Base-by-base conservation (phyloP, 202 grass and related monocot genomes). In the Schoenoplectus triqueter region DNA sequence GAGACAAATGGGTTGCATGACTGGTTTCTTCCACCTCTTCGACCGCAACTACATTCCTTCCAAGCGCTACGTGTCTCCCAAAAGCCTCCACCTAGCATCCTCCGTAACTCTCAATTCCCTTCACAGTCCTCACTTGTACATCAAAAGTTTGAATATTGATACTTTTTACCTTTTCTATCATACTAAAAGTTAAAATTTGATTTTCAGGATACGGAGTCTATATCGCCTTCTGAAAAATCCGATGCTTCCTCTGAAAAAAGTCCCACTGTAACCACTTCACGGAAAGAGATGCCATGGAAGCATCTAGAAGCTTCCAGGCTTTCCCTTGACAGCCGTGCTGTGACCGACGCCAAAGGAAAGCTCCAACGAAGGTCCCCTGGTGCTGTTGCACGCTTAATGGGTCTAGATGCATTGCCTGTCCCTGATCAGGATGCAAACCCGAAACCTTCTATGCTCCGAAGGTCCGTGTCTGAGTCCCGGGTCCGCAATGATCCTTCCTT, bases 371-470 rank as follows among this genome's bases (percentile, higher is more conserved):
- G 92, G 1, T 97, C 95, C 0, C 95, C 95, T 0, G 93, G 95
- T 22, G 95, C 95, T 0, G 91, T 98, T 17, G 95, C 91, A 46
- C 85, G 93, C 39, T 89, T 98, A 59, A 98, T 98, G 95, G 95
- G 95, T 17, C 87, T 98, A 78, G 93, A 95, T 31, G 88, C 56
- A 57, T 89, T 98, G 4, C 91, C 93, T 31, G 31, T 31, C 31
- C 31, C 31, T 21, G 66, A 70, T 71, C 40, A 80, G 13, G 7
- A 59, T 20, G 40, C 52, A 6, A 52, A 2, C 0, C 15, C n/a
- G 0, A 17, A 83, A 2, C 72, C 67, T 0, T 73, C 72, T 5
- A 88, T 88, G 81, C 95, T 98, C 5, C 88, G 90, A 65, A 86
- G 95, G 68, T 98, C 95, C 1, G 91, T 89, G 3, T 98, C 95